Evolutionary conservation across 2,329 filamentous ascomycete species (phyloP), one percentile per base, ranked within the genome.

Genomic region (Aspergillus ochraceoroseus): DNA sequence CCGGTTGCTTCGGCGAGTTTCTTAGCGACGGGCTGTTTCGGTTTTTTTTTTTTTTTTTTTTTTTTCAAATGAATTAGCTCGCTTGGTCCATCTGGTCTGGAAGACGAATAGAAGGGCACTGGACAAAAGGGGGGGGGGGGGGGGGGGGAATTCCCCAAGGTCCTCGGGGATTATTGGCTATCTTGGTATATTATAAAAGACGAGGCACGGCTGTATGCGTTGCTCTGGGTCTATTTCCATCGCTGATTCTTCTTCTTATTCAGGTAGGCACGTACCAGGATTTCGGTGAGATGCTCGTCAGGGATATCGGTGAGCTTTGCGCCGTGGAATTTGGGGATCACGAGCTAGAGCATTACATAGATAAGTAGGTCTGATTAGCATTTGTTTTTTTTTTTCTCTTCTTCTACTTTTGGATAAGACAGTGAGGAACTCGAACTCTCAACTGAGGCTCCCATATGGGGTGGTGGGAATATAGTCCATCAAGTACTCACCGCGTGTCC

Each of bases 321-420:
- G 62, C 90, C 92, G 69, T 98, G 92, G 69, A 80, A 77, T 70
- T 98, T 98, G 51, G 92, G 92, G 53, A 98, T 94, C 46, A 98
- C 84, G 61, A 98, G 87, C 90, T 94, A n/a, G n/a, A n/a, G n/a
- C n/a, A 45, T 46, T 22, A 28, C 44, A 22, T 19, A 14, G 19
- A 27, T 28, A 18, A 13, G 31, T 32, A n/a, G 20, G 23, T 36
- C 25, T 35, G 31, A 32, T 54, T 46, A 53, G 48, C 17, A 18
- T 5, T 9, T n/a, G 14, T 13, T 6, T 15, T 32, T 34, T 19
- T 6, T 26, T 19, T n/a, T n/a, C n/a, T n/a, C n/a, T n/a, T n/a
- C n/a, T n/a, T n/a, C n/a, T n/a, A n/a, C n/a, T n/a, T 11, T 29
- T 29, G 27, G n/a, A 9, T 14, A 12, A 12, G n/a, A 11, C n/a